Evolutionary conservation across 257 asterid genomes (phyloP), one percentile per base, ranked within the genome.

Genomic region (Nicotiana otophora): DNA sequence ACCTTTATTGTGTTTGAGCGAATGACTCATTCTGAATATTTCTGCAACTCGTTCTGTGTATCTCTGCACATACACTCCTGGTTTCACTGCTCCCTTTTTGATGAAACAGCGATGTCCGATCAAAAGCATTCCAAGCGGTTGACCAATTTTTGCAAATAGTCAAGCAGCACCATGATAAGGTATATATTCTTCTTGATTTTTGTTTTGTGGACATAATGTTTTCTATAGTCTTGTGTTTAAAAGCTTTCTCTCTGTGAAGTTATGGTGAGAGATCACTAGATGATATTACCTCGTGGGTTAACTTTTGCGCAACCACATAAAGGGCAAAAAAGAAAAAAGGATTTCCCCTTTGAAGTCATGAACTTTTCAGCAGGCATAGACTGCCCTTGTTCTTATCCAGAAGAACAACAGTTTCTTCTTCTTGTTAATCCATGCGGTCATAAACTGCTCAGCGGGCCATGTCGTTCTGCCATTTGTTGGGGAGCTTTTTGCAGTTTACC

Each of bases 131-230:
- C 86, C 91, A 93, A 92, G 98, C 98, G 11, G 98, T 93, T 83
- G 99, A 96, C 80, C 99, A 94, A 74, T 96, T 96, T 88, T 83
- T 96, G 93, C 98, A 93, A 83, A 72, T 93, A 86, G 94, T 96
- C 92, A 96, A 90, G 85, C 97, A 94, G 81, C 80, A 85, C 83
- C 88, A 92, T 78, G 97, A 93, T 39, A 93, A 93, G 98, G 99
- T 95, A 72, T 80, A 91, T 80, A 28, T 51, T 42, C 30, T 1
- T 23, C 34, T 42, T 70, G 58, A 39, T 42, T 70, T 70, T 39
- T 70, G 14, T 69, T 20, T 70, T 16, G n/a, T 70, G 34, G 17
- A 1, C 78, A 20, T 20, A 70, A 42, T 70, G 34, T 42, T 70
- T 7, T 42, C 34, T 33, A 70, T 70, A 42, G 58, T 42, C n/a